Evolutionary conservation across 805 yeast species (phyloP).

Genomic region (Candida patagonica): DNA sequence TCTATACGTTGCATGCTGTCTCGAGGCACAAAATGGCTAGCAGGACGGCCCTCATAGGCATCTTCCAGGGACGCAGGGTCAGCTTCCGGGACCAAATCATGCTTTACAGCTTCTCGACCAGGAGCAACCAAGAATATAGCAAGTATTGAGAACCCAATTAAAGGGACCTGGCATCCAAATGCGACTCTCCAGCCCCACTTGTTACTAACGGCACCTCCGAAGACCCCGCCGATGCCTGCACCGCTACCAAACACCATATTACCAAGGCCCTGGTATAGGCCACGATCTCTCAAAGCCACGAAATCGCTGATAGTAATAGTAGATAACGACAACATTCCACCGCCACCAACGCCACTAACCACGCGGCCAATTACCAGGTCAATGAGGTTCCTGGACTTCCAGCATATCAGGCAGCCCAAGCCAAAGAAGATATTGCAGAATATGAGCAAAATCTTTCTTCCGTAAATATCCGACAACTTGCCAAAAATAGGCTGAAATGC

Average conservation of each 20-base stretch:
- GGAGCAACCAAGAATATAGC: constrained; percentile 4
- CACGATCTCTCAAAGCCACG: constrained; percentile 67
- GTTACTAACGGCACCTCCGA: constrained; percentile 46
- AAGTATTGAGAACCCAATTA: constrained; percentile 28
- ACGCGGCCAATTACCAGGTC: constrained; percentile 64
- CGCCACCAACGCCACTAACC: constrained; percentile 86
- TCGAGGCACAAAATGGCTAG: constrained; percentile 13
- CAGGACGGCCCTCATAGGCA: constrained; percentile 42
- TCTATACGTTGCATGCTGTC: constrained; percentile 52
- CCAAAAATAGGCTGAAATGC: constrained; percentile 73
- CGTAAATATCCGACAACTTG: constrained; percentile 51
- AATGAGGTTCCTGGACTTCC: constrained; percentile 42
- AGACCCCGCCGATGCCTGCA: constrained; percentile 56
- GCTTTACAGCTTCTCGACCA: background rate
- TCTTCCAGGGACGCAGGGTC: constrained; percentile 25
- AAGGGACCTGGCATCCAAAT: constrained; percentile 33
- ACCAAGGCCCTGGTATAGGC: constrained; percentile 73
- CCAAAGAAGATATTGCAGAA: constrained; percentile 36
- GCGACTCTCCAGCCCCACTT: constrained; percentile 56
- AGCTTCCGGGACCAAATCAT: constrained; percentile 16
- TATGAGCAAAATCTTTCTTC: constrained; percentile 33
- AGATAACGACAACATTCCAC: constrained; percentile 68
- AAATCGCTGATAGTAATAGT: constrained; percentile 72
- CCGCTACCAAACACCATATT: constrained; percentile 73
- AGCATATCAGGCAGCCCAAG: constrained; percentile 43